Percentiles rank a stretch among this genome's conserved stretches.
Conservation (phyloP, 345 rosid genomes). For the Linum lewisii region DNA sequence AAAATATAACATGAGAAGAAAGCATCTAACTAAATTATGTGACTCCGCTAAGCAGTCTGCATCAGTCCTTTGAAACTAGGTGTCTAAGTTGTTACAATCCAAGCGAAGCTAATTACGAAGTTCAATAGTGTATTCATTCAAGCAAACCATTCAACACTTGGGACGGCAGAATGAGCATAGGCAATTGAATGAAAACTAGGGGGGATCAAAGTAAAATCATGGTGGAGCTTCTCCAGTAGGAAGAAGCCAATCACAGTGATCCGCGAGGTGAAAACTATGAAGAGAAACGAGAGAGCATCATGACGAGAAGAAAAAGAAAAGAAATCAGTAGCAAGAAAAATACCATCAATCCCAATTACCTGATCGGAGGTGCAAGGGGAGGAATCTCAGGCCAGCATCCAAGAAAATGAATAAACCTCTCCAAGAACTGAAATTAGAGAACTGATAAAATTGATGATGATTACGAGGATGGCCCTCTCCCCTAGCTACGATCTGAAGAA, state of each 20-base stretch:
- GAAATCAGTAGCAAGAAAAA: background rate
- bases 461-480: background rate
- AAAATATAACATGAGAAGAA: background rate
- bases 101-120: background rate
- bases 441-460: background rate
- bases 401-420: background rate
- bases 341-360: background rate
- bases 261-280: background rate
- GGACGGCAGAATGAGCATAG: too few species aligned
- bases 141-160: background rate
- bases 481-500: background rate
- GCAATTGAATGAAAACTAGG: too few species aligned
- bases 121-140: background rate
- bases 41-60: background rate
- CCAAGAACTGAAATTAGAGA: too few species aligned
- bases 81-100: background rate
- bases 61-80: background rate
- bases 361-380: background rate
- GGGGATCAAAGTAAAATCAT: too few species aligned
- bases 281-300: background rate
- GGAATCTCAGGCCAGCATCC: background rate
- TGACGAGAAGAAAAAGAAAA: background rate
- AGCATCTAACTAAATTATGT: background rate
- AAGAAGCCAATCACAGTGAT: background rate
- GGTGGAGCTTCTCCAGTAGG: background rate